A percentile compares a stretch with the other conserved stretches of the same genome.
Conservation (phyloP, 768 basidiomycete species). For the Mycena venus region DNA sequence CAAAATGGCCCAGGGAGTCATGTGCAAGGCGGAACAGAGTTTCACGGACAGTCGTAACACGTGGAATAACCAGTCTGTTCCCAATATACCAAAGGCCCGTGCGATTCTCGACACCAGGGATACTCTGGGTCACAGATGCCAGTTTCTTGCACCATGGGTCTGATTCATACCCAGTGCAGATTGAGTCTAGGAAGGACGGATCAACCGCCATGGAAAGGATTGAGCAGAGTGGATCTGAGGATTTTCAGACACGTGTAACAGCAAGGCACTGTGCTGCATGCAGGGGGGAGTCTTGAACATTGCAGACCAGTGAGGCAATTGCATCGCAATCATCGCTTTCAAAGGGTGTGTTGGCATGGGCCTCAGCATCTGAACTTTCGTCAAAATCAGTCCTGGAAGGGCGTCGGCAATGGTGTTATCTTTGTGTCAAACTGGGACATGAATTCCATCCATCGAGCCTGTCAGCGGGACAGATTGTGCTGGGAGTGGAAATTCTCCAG, state of each 20-base stretch:
- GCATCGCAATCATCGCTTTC: background rate
- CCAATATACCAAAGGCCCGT: constrained; percentile 13
- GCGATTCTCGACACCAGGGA: background rate
- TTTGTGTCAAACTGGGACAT: too few species aligned
- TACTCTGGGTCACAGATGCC: background rate
- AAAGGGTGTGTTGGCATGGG: background rate
- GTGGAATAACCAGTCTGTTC: constrained; percentile 4
- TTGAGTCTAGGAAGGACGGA: background rate
- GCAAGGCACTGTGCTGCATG: background rate
- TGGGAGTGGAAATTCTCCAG: too few species aligned
- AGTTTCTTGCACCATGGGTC: constrained; percentile 26
- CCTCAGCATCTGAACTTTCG: background rate
- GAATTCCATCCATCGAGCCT: too few species aligned
- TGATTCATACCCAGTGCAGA: background rate
- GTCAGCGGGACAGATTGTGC: too few species aligned
- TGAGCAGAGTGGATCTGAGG: background rate
- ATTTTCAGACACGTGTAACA: background rate
- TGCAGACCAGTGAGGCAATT: background rate
- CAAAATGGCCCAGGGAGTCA: constrained; percentile 30
- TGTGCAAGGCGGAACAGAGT: constrained; percentile 30
- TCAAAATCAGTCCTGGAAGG: too few species aligned
- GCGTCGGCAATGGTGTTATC: too few species aligned
- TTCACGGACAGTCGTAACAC: background rate
- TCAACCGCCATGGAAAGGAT: background rate
- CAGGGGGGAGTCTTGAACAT: background rate